Evolutionary conservation across 2,329 filamentous ascomycete genomes (phyloP).

Genomic region (Aspergillus ruber): DNA sequence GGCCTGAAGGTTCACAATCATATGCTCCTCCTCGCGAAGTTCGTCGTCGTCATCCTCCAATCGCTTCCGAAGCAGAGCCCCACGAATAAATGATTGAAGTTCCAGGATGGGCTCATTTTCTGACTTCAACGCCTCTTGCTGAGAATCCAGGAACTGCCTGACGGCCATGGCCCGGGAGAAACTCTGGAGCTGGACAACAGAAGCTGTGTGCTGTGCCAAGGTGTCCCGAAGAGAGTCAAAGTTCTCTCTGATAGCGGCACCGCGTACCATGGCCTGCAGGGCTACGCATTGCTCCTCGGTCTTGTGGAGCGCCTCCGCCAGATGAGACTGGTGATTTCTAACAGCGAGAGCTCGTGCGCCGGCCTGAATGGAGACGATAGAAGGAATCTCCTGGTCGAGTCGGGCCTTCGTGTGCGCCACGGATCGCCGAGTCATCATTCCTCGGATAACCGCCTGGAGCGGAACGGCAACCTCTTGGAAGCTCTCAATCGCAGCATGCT

Average conservation of each 20-base stretch:
- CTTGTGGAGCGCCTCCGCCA: slow-evolving; percentile 37
- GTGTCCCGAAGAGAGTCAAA: slow-evolving; percentile 21
- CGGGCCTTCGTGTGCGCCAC: slow-evolving; percentile 18
- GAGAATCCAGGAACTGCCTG: slow-evolving; percentile 24
- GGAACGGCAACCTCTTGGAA: slow-evolving; percentile 43
- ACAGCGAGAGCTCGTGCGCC: slow-evolving; percentile 27
- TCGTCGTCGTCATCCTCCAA: slow-evolving; percentile 23
- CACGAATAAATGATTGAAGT: slow-evolving; percentile 49
- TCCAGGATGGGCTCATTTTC: slow-evolving; percentile 40
- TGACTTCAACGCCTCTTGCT: slow-evolving; percentile 35
- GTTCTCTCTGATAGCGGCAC: slow-evolving; percentile 22
- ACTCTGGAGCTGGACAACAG: slow-evolving; percentile 28
- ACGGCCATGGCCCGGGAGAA: slow-evolving; percentile 24
- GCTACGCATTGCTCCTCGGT: slow-evolving; percentile 35
- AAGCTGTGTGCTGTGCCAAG: slow-evolving; percentile 22
- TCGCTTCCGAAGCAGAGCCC: slow-evolving; percentile 28
- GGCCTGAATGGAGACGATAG: slow-evolving; percentile 33
- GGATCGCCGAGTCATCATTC: slow-evolving; percentile 42
- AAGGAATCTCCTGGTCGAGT: slow-evolving; percentile 20
- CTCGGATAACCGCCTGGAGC: slow-evolving; percentile 56
- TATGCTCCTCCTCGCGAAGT: slow-evolving; percentile 24
- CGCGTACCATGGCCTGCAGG: slow-evolving; percentile 44
- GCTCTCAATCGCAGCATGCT: slow-evolving; percentile 38
- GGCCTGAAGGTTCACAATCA: slow-evolving; percentile 33
- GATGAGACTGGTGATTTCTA: slow-evolving; percentile 34